Evolutionary conservation across 352 stramenopile species (phyloP).

Genomic region (Pythium monospermum): DNA sequence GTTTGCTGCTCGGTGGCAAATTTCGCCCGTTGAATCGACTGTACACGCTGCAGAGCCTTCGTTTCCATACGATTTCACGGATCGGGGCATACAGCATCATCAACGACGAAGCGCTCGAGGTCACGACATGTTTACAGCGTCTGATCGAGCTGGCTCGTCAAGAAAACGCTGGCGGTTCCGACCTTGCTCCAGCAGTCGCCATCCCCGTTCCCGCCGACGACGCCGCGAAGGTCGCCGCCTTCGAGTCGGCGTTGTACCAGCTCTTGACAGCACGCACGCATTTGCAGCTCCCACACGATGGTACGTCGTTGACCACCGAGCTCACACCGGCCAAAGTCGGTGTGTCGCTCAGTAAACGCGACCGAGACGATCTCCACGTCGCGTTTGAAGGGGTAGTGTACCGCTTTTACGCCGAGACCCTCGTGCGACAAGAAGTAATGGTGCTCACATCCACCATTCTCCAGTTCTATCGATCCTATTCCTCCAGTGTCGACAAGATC

Average conservation of each 20-base stretch:
- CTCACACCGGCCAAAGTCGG: slow-evolving; percentile 44
- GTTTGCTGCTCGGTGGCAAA: slow-evolving; percentile 31
- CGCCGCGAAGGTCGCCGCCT: slow-evolving; percentile 17
- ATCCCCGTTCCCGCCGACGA: slow-evolving; percentile 19
- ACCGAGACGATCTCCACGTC: slow-evolving; percentile 49
- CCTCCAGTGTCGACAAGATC: slow-evolving; percentile 45
- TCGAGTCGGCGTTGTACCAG: slow-evolving; percentile 55
- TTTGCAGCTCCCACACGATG: slow-evolving; percentile 36
- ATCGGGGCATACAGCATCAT: slow-evolving; percentile 78
- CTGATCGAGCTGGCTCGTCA: slow-evolving; percentile 26
- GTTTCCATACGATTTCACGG: slow-evolving; percentile 64
- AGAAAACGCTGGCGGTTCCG: slow-evolving; percentile 1
- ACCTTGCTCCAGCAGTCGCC: slow-evolving; percentile 22
- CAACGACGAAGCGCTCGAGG: slow-evolving; percentile 37
- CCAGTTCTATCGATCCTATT: slow-evolving; percentile 67
- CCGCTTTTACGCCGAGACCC: slow-evolving; percentile 48
- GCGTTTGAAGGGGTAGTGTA: slow-evolving; percentile 69
- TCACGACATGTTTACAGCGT: slow-evolving; percentile 25
- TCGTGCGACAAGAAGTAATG: slow-evolving; percentile 74
- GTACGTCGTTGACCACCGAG: slow-evolving; percentile 5
- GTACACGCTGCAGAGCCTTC: slow-evolving; percentile 26
- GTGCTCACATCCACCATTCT: slow-evolving; percentile 52
- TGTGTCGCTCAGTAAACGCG: slow-evolving; percentile 57
- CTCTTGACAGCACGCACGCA: slow-evolving; percentile 42
- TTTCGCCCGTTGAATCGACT: slow-evolving; percentile 21